phyloP scores from a whole-genome alignment of 306 rosid genomes.

The Amphicarpaea edgeworthii region DNA sequence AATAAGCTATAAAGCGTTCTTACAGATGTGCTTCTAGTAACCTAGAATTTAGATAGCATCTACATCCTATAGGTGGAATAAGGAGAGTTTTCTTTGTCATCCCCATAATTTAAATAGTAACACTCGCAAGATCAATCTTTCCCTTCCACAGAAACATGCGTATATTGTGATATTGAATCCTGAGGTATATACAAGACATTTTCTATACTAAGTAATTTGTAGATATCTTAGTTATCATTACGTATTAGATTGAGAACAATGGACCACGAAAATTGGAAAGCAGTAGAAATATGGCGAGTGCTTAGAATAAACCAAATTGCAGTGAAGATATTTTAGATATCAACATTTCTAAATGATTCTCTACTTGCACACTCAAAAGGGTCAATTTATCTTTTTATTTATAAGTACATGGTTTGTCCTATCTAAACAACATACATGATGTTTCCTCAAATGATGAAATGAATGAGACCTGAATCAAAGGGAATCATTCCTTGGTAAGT shows the following conservation, averaged over 20 bases:
- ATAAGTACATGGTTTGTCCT: conserved; percentile 45
- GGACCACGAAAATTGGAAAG: conserved; percentile 21
- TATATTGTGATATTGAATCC: conserved; percentile 23
- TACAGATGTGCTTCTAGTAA: background rate
- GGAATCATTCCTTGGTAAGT: conserved; percentile 27
- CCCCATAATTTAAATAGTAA: background rate
- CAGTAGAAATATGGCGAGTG: conserved; percentile 35
- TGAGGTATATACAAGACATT: background rate
- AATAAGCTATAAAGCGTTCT: background rate
- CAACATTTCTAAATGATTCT: conserved; percentile 33
- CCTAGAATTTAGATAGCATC: conserved; percentile 12
- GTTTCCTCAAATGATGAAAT: conserved; percentile 42
- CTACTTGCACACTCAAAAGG: conserved; percentile 31
- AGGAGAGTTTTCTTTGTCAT: background rate
- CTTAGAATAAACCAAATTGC: conserved; percentile 38
- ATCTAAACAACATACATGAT: conserved; percentile 26
- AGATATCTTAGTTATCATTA: conserved; percentile 5
- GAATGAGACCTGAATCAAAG: conserved; percentile 33
- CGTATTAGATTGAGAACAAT: conserved; percentile 10
- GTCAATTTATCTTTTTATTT: conserved; percentile 37
- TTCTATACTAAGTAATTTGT: conserved; percentile 5
- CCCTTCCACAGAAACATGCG: background rate
- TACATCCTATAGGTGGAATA: conserved; percentile 31
- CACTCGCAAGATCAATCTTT: background rate
- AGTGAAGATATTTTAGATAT: conserved; percentile 7